A percentile compares a stretch with the other conserved stretches of the same genome.
These are phyloP conservation scores for Mortierella sp. DNA, from an alignment of 371 early-diverging fungal genomes.

Conservation along the genomic window DNA sequence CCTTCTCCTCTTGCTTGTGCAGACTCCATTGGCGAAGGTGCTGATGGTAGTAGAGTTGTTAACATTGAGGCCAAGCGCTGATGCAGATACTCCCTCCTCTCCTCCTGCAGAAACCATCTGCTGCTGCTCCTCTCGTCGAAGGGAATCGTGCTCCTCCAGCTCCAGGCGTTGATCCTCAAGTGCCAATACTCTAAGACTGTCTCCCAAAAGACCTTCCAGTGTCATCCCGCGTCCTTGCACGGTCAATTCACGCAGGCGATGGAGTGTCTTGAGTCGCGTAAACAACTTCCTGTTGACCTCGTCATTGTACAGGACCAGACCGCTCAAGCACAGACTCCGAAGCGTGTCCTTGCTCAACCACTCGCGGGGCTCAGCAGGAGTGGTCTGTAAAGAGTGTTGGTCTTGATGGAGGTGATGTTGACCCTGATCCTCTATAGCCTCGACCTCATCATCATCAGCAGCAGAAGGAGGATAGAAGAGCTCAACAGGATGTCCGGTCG, in stretches of 20 bases:
- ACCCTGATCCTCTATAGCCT: background rate
- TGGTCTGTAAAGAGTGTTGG: background rate
- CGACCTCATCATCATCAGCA: background rate
- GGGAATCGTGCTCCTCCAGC: background rate
- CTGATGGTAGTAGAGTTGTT: background rate
- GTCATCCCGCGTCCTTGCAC: background rate
- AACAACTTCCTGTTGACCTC: background rate
- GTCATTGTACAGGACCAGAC: background rate
- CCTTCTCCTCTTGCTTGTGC: background rate
- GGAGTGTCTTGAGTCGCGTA: background rate
- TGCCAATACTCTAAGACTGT: background rate
- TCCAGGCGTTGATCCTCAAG: background rate
- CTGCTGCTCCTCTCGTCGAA: background rate
- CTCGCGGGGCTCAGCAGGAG: background rate
- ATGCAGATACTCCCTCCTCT: background rate
- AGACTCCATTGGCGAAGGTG: background rate
- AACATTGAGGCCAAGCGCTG: background rate
- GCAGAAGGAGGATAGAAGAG: background rate
- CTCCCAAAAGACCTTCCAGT: background rate
- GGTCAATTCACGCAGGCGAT: background rate
- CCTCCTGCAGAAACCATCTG: background rate
- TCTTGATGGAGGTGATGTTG: background rate
- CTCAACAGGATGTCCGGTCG: background rate
- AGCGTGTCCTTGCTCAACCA: conserved; percentile 5
- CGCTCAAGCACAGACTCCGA: background rate